Percentiles rank a stretch among this genome's conserved stretches.
Conservation (phyloP, 2,329 filamentous ascomycete genomes). For the Amylocarpus encephaloides region DNA sequence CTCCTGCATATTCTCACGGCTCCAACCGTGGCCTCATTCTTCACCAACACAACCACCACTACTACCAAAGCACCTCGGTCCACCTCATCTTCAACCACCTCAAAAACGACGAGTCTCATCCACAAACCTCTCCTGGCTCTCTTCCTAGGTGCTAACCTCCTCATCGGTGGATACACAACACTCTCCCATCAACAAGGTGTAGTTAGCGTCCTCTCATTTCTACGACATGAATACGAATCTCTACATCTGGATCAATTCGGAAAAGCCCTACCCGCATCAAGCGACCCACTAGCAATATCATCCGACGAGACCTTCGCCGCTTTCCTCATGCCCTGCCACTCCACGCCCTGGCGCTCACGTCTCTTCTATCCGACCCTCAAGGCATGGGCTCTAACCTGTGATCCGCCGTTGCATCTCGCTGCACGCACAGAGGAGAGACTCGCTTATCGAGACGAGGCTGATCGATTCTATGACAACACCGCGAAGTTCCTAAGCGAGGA, state of each 20-base stretch:
- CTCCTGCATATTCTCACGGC: constrained; percentile 78
- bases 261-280: constrained; percentile 23
- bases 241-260: constrained; percentile 41
- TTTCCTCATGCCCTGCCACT: constrained; percentile 94
- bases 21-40: constrained; percentile 58
- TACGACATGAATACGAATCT: constrained; percentile 66
- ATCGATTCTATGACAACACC: constrained; percentile 74
- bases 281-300: constrained; percentile 5
- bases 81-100: constrained; percentile 26
- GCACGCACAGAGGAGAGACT: constrained; percentile 55
- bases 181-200: constrained; percentile 76
- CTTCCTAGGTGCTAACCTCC: constrained; percentile 59
- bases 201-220: constrained; percentile 64
- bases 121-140: constrained; percentile 50
- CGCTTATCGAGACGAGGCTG: constrained; percentile 79
- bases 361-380: constrained; percentile 67
- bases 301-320: constrained; percentile 51
- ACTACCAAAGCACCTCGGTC: constrained; percentile 12
- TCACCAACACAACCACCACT: constrained; percentile 36
- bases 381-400: constrained; percentile 83
- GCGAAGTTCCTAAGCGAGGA: constrained; percentile 44
- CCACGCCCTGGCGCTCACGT: constrained; percentile 89
- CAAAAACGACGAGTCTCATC: constrained; percentile 34
- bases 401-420: constrained; percentile 68
- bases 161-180: constrained; percentile 68